Percentiles rank a stretch among this genome's conserved stretches.
These are phyloP conservation scores for Heliocybe sulcata DNA, from an alignment of 1,284 basidiomycete genomes.

Conservation along the genomic window DNA sequence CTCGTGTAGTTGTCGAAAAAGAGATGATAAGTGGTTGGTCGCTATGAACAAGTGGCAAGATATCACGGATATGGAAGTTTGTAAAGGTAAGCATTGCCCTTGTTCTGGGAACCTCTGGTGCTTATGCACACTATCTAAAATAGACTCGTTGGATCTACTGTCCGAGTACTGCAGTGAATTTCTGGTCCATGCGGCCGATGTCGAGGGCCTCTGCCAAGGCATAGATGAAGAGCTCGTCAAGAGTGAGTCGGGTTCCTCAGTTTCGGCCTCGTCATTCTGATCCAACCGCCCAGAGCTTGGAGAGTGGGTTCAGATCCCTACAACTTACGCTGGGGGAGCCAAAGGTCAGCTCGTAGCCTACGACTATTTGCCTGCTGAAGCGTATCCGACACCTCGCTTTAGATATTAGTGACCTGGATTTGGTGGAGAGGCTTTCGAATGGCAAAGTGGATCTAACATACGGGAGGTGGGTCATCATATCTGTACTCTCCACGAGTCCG, in stretches of 20 bases:
- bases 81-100: conserved; percentile 52
- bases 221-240: conserved; percentile 89
- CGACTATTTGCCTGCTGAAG: neutral
- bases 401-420: conserved; percentile 81
- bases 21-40: conserved; percentile 81
- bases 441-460: conserved; percentile 95
- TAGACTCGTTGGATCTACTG: conserved; percentile 67
- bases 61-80: conserved; percentile 92
- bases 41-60: conserved; percentile 99
- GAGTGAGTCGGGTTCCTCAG: conserved; percentile 38
- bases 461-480: conserved; percentile 61
- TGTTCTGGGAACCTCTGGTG: conserved; percentile 5
- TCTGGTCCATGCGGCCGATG: conserved; percentile 94
- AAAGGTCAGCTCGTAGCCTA: conserved; percentile 49
- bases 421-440: conserved; percentile 75
- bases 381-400: neutral
- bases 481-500: neutral
- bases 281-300: conserved; percentile 67
- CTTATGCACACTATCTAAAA: too few species aligned
- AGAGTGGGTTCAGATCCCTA: conserved; percentile 87
- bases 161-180: conserved; percentile 89
- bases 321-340: conserved; percentile 97
- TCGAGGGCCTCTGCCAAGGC: conserved; percentile 95
- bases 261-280: neutral
- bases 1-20: conserved; percentile 69